Evolutionary conservation across 129 eudicot species (phyloP), one percentile per base, ranked within the genome.

Genomic region (Escallonia herrerae): DNA sequence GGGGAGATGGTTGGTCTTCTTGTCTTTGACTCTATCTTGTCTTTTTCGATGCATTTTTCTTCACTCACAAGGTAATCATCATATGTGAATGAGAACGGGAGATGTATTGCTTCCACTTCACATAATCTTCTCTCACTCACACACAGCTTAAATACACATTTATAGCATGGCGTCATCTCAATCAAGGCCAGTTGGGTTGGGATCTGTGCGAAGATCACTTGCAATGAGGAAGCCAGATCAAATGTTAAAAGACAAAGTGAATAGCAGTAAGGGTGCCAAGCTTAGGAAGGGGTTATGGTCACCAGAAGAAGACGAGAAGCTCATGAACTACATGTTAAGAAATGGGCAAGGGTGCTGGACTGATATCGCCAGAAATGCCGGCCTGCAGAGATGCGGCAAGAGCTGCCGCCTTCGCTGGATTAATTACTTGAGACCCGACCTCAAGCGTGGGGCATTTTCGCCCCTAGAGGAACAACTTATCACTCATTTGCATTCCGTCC

Each of bases 341-440:
- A 90, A 87, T 67, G 95, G 97, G 0, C 90, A 90, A 61, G 97
- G 97, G 3, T 90, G 97, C 69, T 90, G 97, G 97, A 90, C 87
- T 2, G 97, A 90, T 63, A 90, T 90, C 11, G 97, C 97, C 1
- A 42, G 85, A 46, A 90, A 87, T 67, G 97, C 97, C 0, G 93
- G 95, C 12, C 47, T 90, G 10, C 82, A 72, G 66, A 78, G 97
- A 43, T 87, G 97, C 43, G 97, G 97, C 5, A 90, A 90, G 71
- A 87, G 97, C 54, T 90, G 97, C n/a, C 83, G 97, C 2, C 85
- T 86, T 60, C 80, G 97, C 14, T 90, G 97, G 97, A 86, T 90
- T 15, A 90, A 90, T 64, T 90, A 90, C 72, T 72, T 90, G 68
- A 63, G 97, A 42, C 97, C 97, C 1, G 97, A 90, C 71, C 93